Percentiles rank a stretch among this genome's conserved stretches.
Conservation (phyloP, 192 early-diverging fungal species). For the Diversispora epigaea region DNA sequence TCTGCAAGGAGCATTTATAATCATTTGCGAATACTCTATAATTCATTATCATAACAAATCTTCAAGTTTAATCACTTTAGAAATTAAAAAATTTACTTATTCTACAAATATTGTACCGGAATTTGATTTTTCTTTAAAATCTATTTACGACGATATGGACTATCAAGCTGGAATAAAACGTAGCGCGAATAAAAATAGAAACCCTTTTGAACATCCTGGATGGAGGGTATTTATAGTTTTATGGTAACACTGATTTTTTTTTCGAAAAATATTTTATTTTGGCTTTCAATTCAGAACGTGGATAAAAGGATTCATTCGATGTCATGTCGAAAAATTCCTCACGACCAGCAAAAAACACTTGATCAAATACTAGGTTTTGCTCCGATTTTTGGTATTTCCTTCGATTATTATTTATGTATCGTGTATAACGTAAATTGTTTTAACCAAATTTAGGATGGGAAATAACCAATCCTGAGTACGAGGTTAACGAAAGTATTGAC, state of each 20-base stretch:
- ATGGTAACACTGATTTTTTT: not conserved
- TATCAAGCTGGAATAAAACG: not conserved
- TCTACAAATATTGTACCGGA: not conserved
- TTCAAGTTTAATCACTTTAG: not conserved
- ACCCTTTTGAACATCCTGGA: not conserved
- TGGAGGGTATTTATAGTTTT: not conserved
- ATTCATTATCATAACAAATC: not conserved
- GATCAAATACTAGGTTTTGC: too few relatives aligned
- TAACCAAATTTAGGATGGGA: too few relatives aligned
- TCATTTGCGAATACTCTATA: not conserved
- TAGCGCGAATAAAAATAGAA: not conserved
- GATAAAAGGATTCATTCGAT: not conserved
- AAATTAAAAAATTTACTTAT: not conserved
- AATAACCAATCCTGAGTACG: too few relatives aligned
- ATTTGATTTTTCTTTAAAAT: not conserved
- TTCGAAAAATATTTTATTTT: not conserved
- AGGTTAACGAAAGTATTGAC: too few relatives aligned
- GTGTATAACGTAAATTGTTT: too few relatives aligned
- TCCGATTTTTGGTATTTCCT: too few relatives aligned
- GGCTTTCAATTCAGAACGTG: not conserved
- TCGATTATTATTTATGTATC: too few relatives aligned
- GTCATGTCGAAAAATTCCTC: too few relatives aligned
- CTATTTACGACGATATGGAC: not conserved
- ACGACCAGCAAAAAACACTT: too few relatives aligned
- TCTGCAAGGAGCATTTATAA: not conserved